These are phyloP conservation scores for Platanthera zijinensis DNA, from an alignment of 106 monocot species.

Conservation along the genomic window DNA sequence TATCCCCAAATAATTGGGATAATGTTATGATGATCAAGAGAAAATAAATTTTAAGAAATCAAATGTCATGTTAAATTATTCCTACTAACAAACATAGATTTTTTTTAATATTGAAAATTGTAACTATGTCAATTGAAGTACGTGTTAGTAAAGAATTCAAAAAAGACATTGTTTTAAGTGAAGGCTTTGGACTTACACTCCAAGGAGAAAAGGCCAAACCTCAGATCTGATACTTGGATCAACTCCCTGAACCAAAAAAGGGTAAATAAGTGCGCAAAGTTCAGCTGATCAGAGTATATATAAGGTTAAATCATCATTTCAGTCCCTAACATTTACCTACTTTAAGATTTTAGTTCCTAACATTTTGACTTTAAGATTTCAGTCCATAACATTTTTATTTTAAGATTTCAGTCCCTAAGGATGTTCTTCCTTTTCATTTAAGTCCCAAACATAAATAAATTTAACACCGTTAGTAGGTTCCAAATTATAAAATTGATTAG, in stretches of 20 bases:
- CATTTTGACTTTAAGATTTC: too few relatives aligned
- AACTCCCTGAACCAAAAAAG: conserved; percentile 56
- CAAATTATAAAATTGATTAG: too few relatives aligned
- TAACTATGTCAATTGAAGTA: not conserved
- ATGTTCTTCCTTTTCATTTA: too few relatives aligned
- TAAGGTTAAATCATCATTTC: too few relatives aligned
- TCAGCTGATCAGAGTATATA: not conserved
- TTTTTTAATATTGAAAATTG: not conserved
- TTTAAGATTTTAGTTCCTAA: too few relatives aligned
- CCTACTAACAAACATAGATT: not conserved
- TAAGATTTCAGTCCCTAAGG: too few relatives aligned
- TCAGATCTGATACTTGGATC: conserved; percentile 76
- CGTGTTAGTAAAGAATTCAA: not conserved
- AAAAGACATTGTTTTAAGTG: not conserved
- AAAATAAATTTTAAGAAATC: not conserved
- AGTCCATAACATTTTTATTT: too few relatives aligned
- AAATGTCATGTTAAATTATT: not conserved
- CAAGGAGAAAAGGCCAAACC: conserved; percentile 95
- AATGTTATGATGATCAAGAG: too few relatives aligned
- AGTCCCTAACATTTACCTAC: too few relatives aligned
- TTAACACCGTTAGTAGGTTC: too few relatives aligned
- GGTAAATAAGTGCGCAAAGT: not conserved
- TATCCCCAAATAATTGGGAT: too few relatives aligned
- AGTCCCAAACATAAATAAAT: too few relatives aligned
- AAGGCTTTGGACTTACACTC: conserved; percentile 62